Base-by-base conservation (phyloP, 345 rosid species). In the Aegle marmelos region DNA sequence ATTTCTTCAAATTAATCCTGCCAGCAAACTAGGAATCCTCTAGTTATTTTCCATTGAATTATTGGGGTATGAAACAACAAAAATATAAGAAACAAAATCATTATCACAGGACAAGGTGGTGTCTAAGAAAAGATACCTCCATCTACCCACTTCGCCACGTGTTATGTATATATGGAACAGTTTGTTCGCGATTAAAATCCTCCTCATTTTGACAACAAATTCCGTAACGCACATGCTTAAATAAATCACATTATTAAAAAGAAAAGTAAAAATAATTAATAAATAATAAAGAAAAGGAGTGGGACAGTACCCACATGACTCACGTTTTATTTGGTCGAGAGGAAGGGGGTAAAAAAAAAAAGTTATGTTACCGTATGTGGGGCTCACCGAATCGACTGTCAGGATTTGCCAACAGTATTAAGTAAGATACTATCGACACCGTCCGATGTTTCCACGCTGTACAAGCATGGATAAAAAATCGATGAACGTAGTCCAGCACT, bases 391-490 rank as follows among this genome's bases (percentile, higher is more conserved):
- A 30, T 63, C 17, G 14, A 63, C 31, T 21, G 70, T 62, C 28
- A 28, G 31, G 70, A 74, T 61, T 74, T 74, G n/a, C 60, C 45
- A 45, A 13, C 11, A 31, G 33, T 21, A 5, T 25, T 0, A 22
- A 78, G 74, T 81, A 14, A 76, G 88, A 86, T 86, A 77, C 76
- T 72, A 68, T 59, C 59, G 83, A 81, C 70, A 78, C 81, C 83
- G 86, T 82, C 86, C 78, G 84, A 86, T 84, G 87, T 64, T 82
- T 64, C 78, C 70, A 22, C 45, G 78, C 62, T 86, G 84, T 78
- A 28, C 4, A 9, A 17, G 19, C 27, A 53, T 5, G 19, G 19
- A 50, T 53, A 28, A 70, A 50, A 6, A 7, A 57, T 70, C 37
- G 3, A 70, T 70, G 14, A 45, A 74, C 22, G 1, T 73, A 61